These are phyloP conservation scores for Strobilomyces dryophilus DNA, from an alignment of 768 basidiomycete genomes.

Conservation along the genomic window DNA sequence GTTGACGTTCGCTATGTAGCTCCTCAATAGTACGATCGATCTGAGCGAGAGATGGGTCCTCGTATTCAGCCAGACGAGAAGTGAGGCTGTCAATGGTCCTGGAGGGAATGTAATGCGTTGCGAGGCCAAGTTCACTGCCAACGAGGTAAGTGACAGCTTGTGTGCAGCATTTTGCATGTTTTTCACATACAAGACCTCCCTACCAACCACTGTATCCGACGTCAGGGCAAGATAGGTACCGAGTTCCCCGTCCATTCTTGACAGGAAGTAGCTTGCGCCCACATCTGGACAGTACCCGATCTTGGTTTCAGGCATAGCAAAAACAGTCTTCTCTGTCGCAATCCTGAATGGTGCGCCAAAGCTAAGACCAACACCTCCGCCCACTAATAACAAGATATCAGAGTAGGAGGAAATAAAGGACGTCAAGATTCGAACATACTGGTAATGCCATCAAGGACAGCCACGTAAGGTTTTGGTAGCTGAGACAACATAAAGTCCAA, in stretches of 20 bases:
- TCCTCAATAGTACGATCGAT: slow-evolving; percentile 73
- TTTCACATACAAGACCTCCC: slow-evolving; percentile 76
- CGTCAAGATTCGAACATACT: slow-evolving; percentile 48
- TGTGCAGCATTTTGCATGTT: not conserved
- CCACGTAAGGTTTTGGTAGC: slow-evolving; percentile 84
- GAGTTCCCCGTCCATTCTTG: slow-evolving; percentile 84
- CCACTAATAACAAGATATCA: slow-evolving; percentile 54
- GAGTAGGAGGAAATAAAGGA: not conserved
- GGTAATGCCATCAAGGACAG: slow-evolving; percentile 85
- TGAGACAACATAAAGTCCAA: slow-evolving; percentile 69
- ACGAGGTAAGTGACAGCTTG: slow-evolving; percentile 8
- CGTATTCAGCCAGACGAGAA: slow-evolving; percentile 52
- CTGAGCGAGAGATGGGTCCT: slow-evolving; percentile 36
- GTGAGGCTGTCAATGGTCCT: slow-evolving; percentile 68
- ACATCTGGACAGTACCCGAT: slow-evolving; percentile 93
- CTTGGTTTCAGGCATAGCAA: slow-evolving; percentile 97
- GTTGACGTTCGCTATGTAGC: slow-evolving; percentile 51
- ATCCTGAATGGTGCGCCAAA: slow-evolving; percentile 85
- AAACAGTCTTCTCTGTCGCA: slow-evolving; percentile 86
- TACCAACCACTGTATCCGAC: slow-evolving; percentile 63
- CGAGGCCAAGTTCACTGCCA: slow-evolving; percentile 82
- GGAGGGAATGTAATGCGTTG: slow-evolving; percentile 89
- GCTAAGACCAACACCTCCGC: slow-evolving; percentile 89
- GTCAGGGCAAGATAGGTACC: slow-evolving; percentile 95
- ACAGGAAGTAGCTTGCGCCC: slow-evolving; percentile 85